Percentiles rank a stretch among this genome's conserved stretches.
Conservation (phyloP, 1,284 basidiomycete genomes). For the Anthracocystis walkeri region DNA sequence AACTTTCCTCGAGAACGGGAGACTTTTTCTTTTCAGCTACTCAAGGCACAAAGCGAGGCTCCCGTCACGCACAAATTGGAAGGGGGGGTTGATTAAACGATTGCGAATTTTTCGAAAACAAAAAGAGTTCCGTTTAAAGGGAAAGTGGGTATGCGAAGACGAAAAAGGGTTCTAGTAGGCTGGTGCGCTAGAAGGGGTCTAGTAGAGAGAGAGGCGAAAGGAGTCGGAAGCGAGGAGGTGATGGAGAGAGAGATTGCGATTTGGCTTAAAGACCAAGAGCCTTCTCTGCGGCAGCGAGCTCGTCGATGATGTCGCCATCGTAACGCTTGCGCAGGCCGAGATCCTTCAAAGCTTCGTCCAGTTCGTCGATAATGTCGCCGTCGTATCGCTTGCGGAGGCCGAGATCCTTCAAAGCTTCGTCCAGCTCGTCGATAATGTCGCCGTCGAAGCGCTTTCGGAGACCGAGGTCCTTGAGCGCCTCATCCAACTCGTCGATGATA, state of each 20-base stretch:
- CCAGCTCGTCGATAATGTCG: conserved; percentile 13
- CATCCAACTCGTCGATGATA: conserved; percentile 12
- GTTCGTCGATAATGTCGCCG: not conserved
- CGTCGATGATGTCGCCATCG: not conserved
- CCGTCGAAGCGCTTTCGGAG: conserved; percentile 7
- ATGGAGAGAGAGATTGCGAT: not conserved
- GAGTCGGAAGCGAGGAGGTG: not conserved
- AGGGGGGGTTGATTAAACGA: too few species aligned
- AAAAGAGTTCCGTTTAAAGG: too few species aligned
- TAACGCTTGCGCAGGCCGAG: not conserved
- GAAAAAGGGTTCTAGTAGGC: too few species aligned
- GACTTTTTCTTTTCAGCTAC: too few species aligned
- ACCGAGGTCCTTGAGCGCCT: conserved; percentile 1
- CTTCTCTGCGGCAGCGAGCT: not conserved
- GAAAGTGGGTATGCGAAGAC: too few species aligned
- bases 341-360: not conserved
- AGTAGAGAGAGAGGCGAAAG: too few species aligned
- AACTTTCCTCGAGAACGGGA: too few species aligned
- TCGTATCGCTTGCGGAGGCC: not conserved
- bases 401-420: not conserved
- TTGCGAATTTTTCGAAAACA: too few species aligned
- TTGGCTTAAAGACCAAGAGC: conserved; percentile 3
- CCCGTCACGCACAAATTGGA: too few species aligned
- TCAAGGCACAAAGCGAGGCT: too few species aligned
- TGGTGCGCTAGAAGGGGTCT: too few species aligned